Base-by-base conservation (phyloP, 768 basidiomycete species). In the Lanmaoa pseudosensibilis region DNA sequence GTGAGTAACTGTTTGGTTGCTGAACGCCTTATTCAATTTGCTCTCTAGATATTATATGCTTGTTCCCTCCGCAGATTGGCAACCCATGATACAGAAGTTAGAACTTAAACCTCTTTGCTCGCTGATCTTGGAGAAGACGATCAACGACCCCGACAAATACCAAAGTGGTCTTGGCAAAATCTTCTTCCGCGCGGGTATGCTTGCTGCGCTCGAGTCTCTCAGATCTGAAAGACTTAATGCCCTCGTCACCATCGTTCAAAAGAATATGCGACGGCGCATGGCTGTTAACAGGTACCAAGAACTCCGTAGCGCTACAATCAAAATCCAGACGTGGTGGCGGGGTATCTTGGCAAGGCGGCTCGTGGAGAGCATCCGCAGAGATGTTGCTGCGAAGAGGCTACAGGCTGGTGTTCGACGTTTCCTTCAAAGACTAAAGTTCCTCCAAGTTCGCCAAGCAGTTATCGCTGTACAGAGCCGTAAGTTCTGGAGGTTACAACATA, bases 181-280 rank as follows among this genome's bases (percentile, higher is more conserved):
- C 63, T 99, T 99, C 78, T 98, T 99, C 83, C 86, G 97, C 57
- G 95, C 97, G 13, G 97, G 97, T 60, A 98, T 98, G 94, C 87
- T 99, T 53, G 96, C 97, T 27, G 90, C 90, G 7, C 80, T 99
- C 44, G 97, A 99, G 75, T 85, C 92, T 16, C 80, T 95, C 53
- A 90, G 97, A 39, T 87, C 94, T 8, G 86, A 90, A 57, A 81
- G 91, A 56, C 82, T 98, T 51, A 95, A 96, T 68, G 78, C 86
- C 21, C 84, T 99, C 75, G 93, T 95, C 58, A 97, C 94, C 13
- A 83, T 97, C 50, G 89, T 99, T 3, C 97, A 98, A 78, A 98
- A 98, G 84, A 98, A 98, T 73, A 88, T 98, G 79, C 84, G 90
- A 47, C 80, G 96, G 50, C 81, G 84, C 45, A 82, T 97, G 79